Evolutionary conservation across 208 protist genomes (phyloP), one percentile per base, ranked within the genome.

Genomic region (Novymonas esmeraldas): DNA sequence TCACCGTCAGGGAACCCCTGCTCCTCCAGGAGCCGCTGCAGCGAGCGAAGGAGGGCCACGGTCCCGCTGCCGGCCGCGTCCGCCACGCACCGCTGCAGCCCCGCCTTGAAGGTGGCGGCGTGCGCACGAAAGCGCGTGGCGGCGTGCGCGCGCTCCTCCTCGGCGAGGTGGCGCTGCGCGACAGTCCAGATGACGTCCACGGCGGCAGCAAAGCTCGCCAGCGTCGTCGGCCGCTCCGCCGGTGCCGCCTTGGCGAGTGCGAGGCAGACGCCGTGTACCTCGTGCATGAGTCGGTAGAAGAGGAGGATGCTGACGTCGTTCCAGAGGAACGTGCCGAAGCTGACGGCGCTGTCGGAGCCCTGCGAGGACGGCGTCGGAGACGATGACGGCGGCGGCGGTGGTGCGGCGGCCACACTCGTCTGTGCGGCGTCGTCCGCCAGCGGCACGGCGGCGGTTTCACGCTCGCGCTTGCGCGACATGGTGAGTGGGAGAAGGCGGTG

Each of bases 1-100:
- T 93, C 85, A 14, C 84, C 79, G 29, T 90, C 87, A 0, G 80
- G 76, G 49, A 95, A 92, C 2, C 90, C 90, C 48, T 86, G 70
- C n/a, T 83, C 72, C 41, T 87, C 83, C 57, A 95, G 69, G 1
- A 80, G 46, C 16, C 75, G 70, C 38, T 85, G 60, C 36, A 90
- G 70, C 0, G 49, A 63, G 16, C 58, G 76, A 31, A 83, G 87
- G 28, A 63, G 54, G 2, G 33, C 50, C 51, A 48, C 44, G 18
- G 45, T 50, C 46, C 14, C 49, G 34, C 58, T 55, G 13, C 66
- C 63, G 11, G 38, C 57, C 3, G 9, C 55, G 0, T 33, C 65
- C 28, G 22, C 18, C 14, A 65, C 72, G 28, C 58, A 67, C 7
- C 46, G 16, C 5, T 36, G 16, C 33, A 73, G 45, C 22, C 41